Percentiles rank a stretch among this genome's conserved stretches.
These are phyloP conservation scores for Xerocomus potaroensis DNA, from an alignment of 768 basidiomycete species.

Conservation along the genomic window DNA sequence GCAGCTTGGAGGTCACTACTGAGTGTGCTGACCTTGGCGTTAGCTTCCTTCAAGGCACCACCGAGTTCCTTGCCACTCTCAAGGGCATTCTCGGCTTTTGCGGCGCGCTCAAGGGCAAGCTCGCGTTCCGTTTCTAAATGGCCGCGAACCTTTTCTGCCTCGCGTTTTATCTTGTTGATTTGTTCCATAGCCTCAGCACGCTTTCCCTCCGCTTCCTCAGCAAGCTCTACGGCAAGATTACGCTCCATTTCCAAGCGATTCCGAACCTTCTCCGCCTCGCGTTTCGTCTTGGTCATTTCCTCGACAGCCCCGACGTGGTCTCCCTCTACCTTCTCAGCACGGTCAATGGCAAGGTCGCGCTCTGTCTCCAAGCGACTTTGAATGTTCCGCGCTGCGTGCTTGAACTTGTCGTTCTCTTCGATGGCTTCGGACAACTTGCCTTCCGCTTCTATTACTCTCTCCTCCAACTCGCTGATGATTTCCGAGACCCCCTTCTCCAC, in stretches of 20 bases:
- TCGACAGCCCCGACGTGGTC: background rate
- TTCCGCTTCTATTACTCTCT: conserved; percentile 50
- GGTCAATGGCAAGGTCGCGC: conserved; percentile 50
- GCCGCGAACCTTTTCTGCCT: conserved; percentile 1
- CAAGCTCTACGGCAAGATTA: conserved; percentile 15
- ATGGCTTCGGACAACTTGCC: conserved; percentile 36
- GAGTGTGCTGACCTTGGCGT: conserved; percentile 52
- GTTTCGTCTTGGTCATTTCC: background rate
- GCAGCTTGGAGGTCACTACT: conserved; percentile 52
- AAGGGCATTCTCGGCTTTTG: conserved; percentile 60
- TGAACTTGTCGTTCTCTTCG: conserved; percentile 38
- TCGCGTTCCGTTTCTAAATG: conserved; percentile 3
- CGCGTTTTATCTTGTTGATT: background rate
- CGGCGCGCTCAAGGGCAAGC: conserved; percentile 29
- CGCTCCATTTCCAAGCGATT: background rate
- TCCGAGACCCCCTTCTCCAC: conserved; percentile 66
- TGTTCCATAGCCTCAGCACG: background rate
- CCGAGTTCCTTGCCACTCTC: conserved; percentile 67
- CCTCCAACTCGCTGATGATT: conserved; percentile 64
- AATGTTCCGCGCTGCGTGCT: conserved; percentile 42
- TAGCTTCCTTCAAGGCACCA: conserved; percentile 60
- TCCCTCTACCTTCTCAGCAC: conserved; percentile 18
- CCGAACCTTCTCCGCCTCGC: background rate
- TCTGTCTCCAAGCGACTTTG: conserved; percentile 47
- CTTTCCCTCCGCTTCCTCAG: conserved; percentile 13